Percentiles rank a stretch among this genome's conserved stretches.
Evolutionary conservation across 768 basidiomycete species (phyloP).

Genomic region (Melanogaster broomeanus): DNA sequence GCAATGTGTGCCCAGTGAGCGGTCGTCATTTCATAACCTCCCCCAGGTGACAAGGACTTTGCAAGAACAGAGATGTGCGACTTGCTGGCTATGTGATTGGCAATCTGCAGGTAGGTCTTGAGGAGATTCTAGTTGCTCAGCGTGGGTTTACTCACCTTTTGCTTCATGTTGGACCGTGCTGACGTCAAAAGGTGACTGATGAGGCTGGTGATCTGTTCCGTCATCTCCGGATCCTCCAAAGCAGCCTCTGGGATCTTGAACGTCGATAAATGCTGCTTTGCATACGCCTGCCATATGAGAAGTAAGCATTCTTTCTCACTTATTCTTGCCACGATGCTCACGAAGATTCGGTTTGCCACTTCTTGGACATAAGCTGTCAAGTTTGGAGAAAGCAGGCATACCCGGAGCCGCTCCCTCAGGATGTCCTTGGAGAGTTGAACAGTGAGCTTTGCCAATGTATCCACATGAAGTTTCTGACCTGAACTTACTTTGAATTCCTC

Average conservation of each 20-base stretch:
- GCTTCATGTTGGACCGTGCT: slow-evolving; percentile 1
- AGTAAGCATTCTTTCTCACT: not conserved
- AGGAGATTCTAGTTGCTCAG: too few species aligned
- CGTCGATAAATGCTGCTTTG: slow-evolving; percentile 1
- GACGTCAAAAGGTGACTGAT: slow-evolving; percentile 1
- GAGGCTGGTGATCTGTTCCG: not conserved
- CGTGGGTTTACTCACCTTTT: slow-evolving; percentile 7
- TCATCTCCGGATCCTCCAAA: slow-evolving; percentile 3
- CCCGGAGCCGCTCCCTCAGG: not conserved
- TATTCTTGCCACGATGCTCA: not conserved
- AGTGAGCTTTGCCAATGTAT: not conserved
- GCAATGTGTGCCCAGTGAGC: slow-evolving; percentile 6
- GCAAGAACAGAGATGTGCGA: not conserved
- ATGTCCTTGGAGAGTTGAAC: not conserved
- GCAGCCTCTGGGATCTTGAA: not conserved
- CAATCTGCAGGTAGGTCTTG: not conserved
- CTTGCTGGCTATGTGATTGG: not conserved
- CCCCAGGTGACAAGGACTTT: not conserved
- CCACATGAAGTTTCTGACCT: not conserved
- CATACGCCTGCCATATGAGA: not conserved
- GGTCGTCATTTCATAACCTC: not conserved
- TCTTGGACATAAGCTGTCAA: slow-evolving; percentile 7
- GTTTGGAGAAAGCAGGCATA: slow-evolving; percentile 5
- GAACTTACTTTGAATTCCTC: not conserved
- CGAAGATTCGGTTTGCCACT: not conserved